These are phyloP conservation scores for Suhomyces guaymorum DNA, from an alignment of 1,139 yeast species.

Conservation along the genomic window DNA sequence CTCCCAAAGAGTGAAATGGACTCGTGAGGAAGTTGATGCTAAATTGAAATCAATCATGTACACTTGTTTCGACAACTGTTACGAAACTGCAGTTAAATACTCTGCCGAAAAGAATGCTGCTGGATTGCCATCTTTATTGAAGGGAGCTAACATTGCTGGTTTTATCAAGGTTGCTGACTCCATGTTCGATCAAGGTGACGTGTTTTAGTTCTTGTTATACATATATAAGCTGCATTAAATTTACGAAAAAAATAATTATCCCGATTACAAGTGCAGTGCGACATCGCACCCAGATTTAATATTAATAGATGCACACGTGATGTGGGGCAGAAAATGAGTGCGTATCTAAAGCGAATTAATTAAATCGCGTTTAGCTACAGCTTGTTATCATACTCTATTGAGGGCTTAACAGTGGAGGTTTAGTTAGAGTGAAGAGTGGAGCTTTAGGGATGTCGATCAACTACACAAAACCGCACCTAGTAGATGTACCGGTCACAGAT, in stretches of 20 bases:
- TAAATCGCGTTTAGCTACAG: too few species aligned
- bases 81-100: conserved; percentile 81
- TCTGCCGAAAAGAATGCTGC: conserved; percentile 63
- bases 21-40: conserved; percentile 21
- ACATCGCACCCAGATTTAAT: too few species aligned
- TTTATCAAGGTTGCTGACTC: conserved; percentile 98
- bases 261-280: too few species aligned
- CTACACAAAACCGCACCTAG: conserved; percentile 33
- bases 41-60: conserved; percentile 67
- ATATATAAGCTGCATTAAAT: too few species aligned
- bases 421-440: too few species aligned
- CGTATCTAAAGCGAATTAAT: too few species aligned
- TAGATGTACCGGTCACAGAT: conserved; percentile 60
- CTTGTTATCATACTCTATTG: too few species aligned
- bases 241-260: too few species aligned
- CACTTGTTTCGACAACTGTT: conserved; percentile 90
- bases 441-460: conserved; percentile 16
- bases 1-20: conserved; percentile 74
- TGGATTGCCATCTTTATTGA: conserved; percentile 83
- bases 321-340: too few species aligned
- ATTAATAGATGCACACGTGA: too few species aligned
- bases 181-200: conserved; percentile 97
- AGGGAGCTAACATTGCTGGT: conserved; percentile 99
- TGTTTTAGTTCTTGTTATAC: conserved; percentile 48
- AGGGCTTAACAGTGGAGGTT: too few species aligned